These are phyloP conservation scores for Samsoniella hepiali DNA, from an alignment of 2,329 filamentous ascomycete genomes.

Conservation along the genomic window DNA sequence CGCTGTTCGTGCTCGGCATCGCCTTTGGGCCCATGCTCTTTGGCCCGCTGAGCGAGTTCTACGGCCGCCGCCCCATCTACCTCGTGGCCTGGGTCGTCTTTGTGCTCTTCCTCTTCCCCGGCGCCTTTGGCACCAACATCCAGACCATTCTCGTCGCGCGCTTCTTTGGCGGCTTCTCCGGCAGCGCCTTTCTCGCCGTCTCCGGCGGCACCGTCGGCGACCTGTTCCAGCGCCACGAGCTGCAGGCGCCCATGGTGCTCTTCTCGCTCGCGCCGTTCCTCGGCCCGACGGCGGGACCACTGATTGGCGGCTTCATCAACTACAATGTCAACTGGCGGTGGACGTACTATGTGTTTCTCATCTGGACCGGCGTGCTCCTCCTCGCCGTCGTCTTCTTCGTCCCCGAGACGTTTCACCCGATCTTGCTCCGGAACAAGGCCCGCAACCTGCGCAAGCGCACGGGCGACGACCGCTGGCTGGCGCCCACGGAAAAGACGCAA, in stretches of 20 bases:
- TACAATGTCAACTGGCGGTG: slow-evolving; percentile 71
- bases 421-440: slow-evolving; percentile 72
- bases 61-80: slow-evolving; percentile 79
- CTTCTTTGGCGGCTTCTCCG: slow-evolving; percentile 73
- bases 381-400: slow-evolving; percentile 66
- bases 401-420: slow-evolving; percentile 82
- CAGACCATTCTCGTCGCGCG: slow-evolving; percentile 72
- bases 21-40: slow-evolving; percentile 61
- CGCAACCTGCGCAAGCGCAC: slow-evolving; percentile 66
- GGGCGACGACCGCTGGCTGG: slow-evolving; percentile 71
- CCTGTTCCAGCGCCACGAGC: slow-evolving; percentile 64
- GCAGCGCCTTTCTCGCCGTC: slow-evolving; percentile 67
- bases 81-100: slow-evolving; percentile 71
- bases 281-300: slow-evolving; percentile 57
- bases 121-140: slow-evolving; percentile 78
- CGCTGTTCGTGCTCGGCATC: slow-evolving; percentile 76
- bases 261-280: slow-evolving; percentile 66
- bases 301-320: slow-evolving; percentile 79
- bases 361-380: slow-evolving; percentile 70
- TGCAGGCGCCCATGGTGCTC: slow-evolving; percentile 80
- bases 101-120: slow-evolving; percentile 76
- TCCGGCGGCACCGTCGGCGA: slow-evolving; percentile 85
- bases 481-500: slow-evolving; percentile 70
- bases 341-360: slow-evolving; percentile 81
- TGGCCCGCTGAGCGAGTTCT: slow-evolving; percentile 70